Evolutionary conservation across 2,329 filamentous ascomycete species (phyloP).

Genomic region (Penicillium sp.): DNA sequence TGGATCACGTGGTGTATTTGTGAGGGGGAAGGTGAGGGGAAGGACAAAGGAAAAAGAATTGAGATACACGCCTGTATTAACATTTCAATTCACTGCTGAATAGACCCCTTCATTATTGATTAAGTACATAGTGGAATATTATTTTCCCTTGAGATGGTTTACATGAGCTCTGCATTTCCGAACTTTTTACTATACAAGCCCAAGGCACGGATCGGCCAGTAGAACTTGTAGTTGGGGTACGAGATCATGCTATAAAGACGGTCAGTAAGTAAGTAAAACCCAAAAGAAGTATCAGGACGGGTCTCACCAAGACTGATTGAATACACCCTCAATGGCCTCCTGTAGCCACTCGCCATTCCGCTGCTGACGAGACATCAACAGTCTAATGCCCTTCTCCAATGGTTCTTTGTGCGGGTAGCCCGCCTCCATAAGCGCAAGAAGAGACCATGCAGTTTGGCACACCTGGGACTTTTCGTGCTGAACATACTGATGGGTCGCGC

Average conservation of each 20-base stretch:
- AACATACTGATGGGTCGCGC: conserved; percentile 70
- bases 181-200: conserved; percentile 80
- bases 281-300: neutral
- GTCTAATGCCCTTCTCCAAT: conserved; percentile 68
- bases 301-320: conserved; percentile 90
- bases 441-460: conserved; percentile 90
- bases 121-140: conserved; percentile 1
- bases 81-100: neutral
- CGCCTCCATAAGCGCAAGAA: conserved; percentile 78
- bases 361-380: conserved; percentile 84
- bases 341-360: conserved; percentile 90
- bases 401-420: conserved; percentile 72
- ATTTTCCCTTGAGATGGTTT: conserved; percentile 16
- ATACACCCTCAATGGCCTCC: conserved; percentile 95
- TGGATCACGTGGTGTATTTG: neutral
- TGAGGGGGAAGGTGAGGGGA: neutral
- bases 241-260: conserved; percentile 73
- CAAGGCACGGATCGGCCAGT: conserved; percentile 88
- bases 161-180: conserved; percentile 58
- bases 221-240: conserved; percentile 98
- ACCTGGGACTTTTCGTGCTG: conserved; percentile 82
- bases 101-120: neutral
- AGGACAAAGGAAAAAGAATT: neutral
- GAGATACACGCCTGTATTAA: neutral
- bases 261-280: conserved; percentile 27